Base-by-base conservation (phyloP, 1,284 basidiomycete species). In the Cryptococcus amylolentus region DNA sequence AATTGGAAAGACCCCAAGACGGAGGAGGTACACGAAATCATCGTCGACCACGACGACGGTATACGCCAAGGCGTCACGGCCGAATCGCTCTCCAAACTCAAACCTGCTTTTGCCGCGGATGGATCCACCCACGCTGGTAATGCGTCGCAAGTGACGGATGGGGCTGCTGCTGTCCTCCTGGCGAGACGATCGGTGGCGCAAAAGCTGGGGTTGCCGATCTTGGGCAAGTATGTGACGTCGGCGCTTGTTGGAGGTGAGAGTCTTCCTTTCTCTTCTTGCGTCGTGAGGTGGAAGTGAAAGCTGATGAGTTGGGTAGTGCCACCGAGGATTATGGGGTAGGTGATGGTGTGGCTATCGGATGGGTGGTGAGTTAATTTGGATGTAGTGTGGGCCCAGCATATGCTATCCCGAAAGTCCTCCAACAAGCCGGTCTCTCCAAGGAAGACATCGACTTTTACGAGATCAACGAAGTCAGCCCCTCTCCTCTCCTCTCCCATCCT, bases 131-230 rank as follows among this genome's bases (percentile, higher is more conserved):
- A 95, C 72, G 96, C 95, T 48, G 82, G 82, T 46, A 97, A 93
- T 77, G 91, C 92, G 2, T 93, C 88, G 27, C 94, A 96, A 76
- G 86, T 98, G 50, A 92, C 91, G 20, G 95, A 98, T 70, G 95
- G 95, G 60, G 95, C 95, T 20, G 92, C 93, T 48, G 94, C 93
- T 0, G 92, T 98, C 51, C 79, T 98, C 55, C 86, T 98, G 56
- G 83, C 90, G 38, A 84, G 91, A 58, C 86, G 95, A 54, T 89
- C 87, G 31, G 84, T 87, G 40, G 95, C 95, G n/a, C 87, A 89
- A 78, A 88, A 87, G 70, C 86, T 95, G 61, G 88, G 89, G 42
- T 83, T 98, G 40, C 91, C 92, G 50, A 88, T 98, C 71, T 62
- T 95, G 54, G 95, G 90, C 79, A 97, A 98, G 80, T 98, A 86